Base-by-base conservation (phyloP, 192 early-diverging fungal genomes). In the Gigaspora rosea region DNA sequence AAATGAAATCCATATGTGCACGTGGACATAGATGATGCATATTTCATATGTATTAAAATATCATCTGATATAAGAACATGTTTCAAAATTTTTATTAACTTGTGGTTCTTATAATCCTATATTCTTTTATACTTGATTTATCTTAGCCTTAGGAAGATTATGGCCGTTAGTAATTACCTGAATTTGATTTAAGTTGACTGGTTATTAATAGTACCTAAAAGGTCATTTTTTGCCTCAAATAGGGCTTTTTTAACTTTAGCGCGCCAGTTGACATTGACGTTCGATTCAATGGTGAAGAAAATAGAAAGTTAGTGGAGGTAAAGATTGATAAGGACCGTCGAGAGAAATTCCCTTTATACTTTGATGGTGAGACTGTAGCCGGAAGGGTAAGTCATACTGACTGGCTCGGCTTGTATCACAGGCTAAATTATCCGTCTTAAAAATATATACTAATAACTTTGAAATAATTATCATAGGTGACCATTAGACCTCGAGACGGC, bases 341-440 rank as follows among this genome's bases (percentile, higher is more conserved):
- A 75, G 91, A 95, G 64, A 95, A 92, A 77, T 93, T 93, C 71
- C 98, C 98, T 36, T 87, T 98, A 8, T 99, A 96, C 81, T 93
- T 97, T 83, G 98, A 99, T 80, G 96, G 96, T 15, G 98, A 99
- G 80, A 87, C 91, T 9, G 93, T 99, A 47, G 81, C 89, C 15
- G 98, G 98, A 76, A 97, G 95, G 89, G 97, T 97, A 87, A 70
- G 72, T 52, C 7, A 41, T 41, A 41, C 3, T 41, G 41, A 7
- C 41, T 41, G 41, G 7, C 2, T 41, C 41, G 9, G 63, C 1
- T 12, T 27, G 12, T 16, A 54, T 48, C 54, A n/a, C 27, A 16
- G 35, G n/a, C 12, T 66, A 73, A 32, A 51, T 35, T 58, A 36
- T 51, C 1, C 9, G 12, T 57, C 36, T 72, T 72, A 20, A 13